These are phyloP conservation scores for Thermothielavioides terrestris DNA, from an alignment of 495 filamentous ascomycete genomes.

Conservation along the genomic window DNA sequence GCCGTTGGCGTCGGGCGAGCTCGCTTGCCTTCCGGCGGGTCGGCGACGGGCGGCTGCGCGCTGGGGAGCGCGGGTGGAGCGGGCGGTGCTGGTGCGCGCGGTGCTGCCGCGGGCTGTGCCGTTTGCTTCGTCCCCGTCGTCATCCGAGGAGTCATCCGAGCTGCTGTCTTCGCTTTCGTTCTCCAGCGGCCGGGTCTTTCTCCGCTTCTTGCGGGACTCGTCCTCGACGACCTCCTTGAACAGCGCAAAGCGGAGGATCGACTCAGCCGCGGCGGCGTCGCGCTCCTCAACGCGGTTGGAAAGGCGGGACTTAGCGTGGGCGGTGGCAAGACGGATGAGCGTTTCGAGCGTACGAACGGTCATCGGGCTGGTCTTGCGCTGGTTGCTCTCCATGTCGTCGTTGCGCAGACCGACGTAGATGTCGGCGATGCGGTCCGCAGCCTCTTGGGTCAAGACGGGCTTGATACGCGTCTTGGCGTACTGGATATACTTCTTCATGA, in stretches of 20 bases:
- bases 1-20: constrained; percentile 7
- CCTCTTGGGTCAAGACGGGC: constrained; percentile 85
- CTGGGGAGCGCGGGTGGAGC: constrained; percentile 23
- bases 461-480: constrained; percentile 91
- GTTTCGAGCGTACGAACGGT: constrained; percentile 97
- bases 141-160: constrained; percentile 30
- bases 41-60: constrained; percentile 22
- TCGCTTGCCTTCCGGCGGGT: constrained; percentile 8
- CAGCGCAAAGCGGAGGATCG: constrained; percentile 86
- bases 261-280: constrained; percentile 81
- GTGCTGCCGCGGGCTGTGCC: constrained; percentile 17
- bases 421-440: constrained; percentile 81
- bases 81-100: constrained; percentile 15
- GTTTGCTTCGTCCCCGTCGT: constrained; percentile 32
- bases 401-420: constrained; percentile 94
- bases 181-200: constrained; percentile 42
- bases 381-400: constrained; percentile 89
- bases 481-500: constrained; percentile 99
- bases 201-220: constrained; percentile 67
- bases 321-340: constrained; percentile 90
- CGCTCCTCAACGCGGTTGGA: constrained; percentile 88
- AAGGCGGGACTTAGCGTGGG: constrained; percentile 88
- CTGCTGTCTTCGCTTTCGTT: constrained; percentile 16
- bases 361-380: constrained; percentile 87
- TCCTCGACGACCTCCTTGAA: constrained; percentile 96